A percentile compares a stretch with the other conserved stretches of the same genome.
phyloP scores from a whole-genome alignment of 345 rosid species.

The Syzygium grande region DNA sequence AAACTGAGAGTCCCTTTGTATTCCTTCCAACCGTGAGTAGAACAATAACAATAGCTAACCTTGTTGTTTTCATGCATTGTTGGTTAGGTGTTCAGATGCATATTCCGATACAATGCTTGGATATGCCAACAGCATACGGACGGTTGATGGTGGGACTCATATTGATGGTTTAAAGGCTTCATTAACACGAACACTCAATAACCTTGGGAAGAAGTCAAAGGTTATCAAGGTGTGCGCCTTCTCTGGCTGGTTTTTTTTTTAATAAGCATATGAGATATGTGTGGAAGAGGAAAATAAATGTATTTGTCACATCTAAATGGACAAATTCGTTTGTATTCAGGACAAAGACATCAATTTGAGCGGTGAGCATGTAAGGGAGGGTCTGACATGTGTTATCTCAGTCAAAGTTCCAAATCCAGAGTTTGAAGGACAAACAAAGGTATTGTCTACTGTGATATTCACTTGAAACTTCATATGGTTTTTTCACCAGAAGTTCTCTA shows the following conservation, averaged over 20 bases:
- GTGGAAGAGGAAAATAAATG: not conserved
- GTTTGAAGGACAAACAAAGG: conserved; percentile 99
- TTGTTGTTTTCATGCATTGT: conserved; percentile 14
- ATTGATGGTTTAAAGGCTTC: conserved; percentile 92
- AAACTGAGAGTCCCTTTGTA: not conserved
- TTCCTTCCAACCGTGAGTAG: not conserved
- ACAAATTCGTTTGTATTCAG: conserved; percentile 28
- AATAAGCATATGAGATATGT: not conserved
- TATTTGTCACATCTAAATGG: not conserved
- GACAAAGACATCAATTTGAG: conserved; percentile 87
- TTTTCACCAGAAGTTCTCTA: not conserved
- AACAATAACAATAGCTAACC: not conserved
- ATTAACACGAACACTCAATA: conserved; percentile 81
- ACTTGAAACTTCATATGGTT: not conserved
- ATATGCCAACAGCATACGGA: conserved; percentile 94
- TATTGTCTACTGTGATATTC: conserved; percentile 7
- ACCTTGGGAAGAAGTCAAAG: conserved; percentile 82
- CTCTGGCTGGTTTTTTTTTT: not conserved
- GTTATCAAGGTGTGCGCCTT: conserved; percentile 55
- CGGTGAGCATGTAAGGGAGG: conserved; percentile 98
- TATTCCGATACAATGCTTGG: conserved; percentile 95
- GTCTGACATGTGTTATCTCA: conserved; percentile 90
- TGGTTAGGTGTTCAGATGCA: conserved; percentile 80
- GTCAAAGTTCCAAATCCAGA: conserved; percentile 97
- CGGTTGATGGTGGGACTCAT: conserved; percentile 96